Evolutionary conservation across 495 filamentous ascomycete genomes (phyloP).

Genomic region (Penicillium lagena): DNA sequence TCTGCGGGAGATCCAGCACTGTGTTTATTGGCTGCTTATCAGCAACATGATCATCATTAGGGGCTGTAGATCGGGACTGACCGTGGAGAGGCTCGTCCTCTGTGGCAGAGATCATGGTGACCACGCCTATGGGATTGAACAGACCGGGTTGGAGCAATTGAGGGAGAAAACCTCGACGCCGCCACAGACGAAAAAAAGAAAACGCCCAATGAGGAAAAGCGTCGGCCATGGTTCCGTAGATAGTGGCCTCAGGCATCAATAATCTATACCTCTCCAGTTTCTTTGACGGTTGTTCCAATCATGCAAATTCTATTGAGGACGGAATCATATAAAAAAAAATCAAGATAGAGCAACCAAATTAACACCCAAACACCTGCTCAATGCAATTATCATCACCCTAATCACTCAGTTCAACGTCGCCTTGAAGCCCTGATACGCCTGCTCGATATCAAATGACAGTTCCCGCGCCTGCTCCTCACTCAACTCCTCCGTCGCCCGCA

Average conservation of each 20-base stretch:
- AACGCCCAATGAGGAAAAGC: constrained; percentile 40
- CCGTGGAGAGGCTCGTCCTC: constrained; percentile 39
- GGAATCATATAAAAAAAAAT: no score
- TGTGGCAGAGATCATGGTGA: constrained; percentile 34
- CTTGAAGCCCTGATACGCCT: constrained; percentile 90
- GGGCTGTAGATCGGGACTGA: constrained; percentile 13
- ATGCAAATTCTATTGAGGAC: no score
- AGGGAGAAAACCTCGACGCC: constrained; percentile 4
- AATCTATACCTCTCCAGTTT: background rate
- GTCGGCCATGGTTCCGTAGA: constrained; percentile 25
- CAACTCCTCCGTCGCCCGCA: constrained; percentile 90
- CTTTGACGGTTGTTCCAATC: no score
- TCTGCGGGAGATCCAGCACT: constrained; percentile 50
- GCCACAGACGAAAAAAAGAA: constrained; percentile 20
- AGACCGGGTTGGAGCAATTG: constrained; percentile 5
- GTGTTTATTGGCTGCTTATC: constrained; percentile 25
- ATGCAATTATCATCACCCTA: constrained; percentile 1
- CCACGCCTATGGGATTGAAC: constrained; percentile 3
- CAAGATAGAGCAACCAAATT: background rate
- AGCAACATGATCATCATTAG: constrained; percentile 24
- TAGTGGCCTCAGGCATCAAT: constrained; percentile 5
- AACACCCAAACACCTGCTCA: constrained; percentile 7
- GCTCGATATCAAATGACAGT: constrained; percentile 80
- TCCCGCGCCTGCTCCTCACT: constrained; percentile 82
- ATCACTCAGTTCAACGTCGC: constrained; percentile 45